Evolutionary conservation across 345 rosid species (phyloP).

Genomic region (Acer saccharum): DNA sequence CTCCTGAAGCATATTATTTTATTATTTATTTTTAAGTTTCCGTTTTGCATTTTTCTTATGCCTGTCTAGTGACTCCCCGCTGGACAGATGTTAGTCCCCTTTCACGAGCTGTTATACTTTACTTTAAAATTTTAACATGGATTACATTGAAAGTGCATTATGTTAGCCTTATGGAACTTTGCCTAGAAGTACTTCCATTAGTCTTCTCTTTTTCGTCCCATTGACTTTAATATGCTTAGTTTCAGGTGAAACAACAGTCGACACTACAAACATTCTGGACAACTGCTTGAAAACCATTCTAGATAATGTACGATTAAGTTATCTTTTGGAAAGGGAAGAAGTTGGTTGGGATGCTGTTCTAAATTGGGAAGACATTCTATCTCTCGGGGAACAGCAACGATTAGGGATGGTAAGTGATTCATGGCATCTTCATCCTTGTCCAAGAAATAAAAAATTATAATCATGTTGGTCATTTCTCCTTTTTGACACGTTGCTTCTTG

Average conservation of each 20-base stretch:
- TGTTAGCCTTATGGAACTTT: background rate
- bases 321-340: slow-evolving; percentile 86
- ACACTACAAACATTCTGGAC: slow-evolving; percentile 51
- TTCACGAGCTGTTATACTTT: background rate
- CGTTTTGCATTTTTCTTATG: background rate
- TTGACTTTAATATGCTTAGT: slow-evolving; percentile 13
- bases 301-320: slow-evolving; percentile 77
- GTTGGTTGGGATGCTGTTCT: slow-evolving; percentile 80
- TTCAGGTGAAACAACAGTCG: slow-evolving; percentile 48
- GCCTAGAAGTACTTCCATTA: background rate
- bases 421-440: background rate
- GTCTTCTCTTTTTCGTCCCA: background rate
- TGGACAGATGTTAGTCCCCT: background rate
- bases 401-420: slow-evolving; percentile 80
- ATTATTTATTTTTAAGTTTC: too few relatives aligned
- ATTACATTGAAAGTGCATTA: background rate
- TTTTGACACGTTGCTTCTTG: slow-evolving; percentile 26
- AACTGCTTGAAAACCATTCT: slow-evolving; percentile 62
- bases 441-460: background rate
- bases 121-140: background rate
- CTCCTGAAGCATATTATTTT: background rate
- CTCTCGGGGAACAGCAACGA: slow-evolving; percentile 99
- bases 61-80: background rate
- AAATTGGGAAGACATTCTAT: slow-evolving; percentile 92
- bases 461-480: slow-evolving; percentile 1